Percentiles rank a stretch among this genome's conserved stretches.
Conservation (phyloP, 805 yeast genomes). For the Suhomyces sp. region DNA sequence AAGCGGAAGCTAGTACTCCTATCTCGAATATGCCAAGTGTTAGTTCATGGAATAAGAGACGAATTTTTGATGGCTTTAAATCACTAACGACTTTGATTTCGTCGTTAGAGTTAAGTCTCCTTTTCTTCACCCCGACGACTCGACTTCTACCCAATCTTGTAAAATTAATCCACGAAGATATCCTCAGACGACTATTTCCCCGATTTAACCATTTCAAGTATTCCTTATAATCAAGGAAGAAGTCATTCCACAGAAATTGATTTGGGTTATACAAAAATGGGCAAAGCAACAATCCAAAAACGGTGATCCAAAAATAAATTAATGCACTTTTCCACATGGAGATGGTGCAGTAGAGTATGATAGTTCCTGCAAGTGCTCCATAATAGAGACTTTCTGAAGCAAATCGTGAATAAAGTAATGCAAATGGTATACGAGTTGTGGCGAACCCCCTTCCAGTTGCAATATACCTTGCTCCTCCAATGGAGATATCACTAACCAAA, state of each 20-base stretch:
- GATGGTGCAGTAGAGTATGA: slow-evolving; percentile 57
- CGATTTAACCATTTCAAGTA: slow-evolving; percentile 52
- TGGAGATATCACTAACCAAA: slow-evolving; percentile 60
- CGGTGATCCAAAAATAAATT: slow-evolving; percentile 72
- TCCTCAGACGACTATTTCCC: slow-evolving; percentile 46
- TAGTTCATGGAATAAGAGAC: slow-evolving; percentile 36
- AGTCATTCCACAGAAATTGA: slow-evolving; percentile 68
- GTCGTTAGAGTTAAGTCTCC: slow-evolving; percentile 32
- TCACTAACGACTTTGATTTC: slow-evolving; percentile 44
- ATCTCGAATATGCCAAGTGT: slow-evolving; percentile 37
- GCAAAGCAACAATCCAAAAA: slow-evolving; percentile 62
- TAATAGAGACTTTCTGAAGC: slow-evolving; percentile 63
- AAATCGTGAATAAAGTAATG: slow-evolving; percentile 65
- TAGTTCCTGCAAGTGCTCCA: slow-evolving; percentile 52
- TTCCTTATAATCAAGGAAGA: slow-evolving; percentile 64
- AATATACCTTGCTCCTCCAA: slow-evolving; percentile 81
- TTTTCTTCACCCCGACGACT: slow-evolving; percentile 55
- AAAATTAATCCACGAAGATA: slow-evolving; percentile 47
- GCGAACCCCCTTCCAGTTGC: slow-evolving; percentile 86
- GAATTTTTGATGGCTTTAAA: slow-evolving; percentile 49
- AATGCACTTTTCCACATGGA: slow-evolving; percentile 62
- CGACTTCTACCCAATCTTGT: slow-evolving; percentile 52
- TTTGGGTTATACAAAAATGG: slow-evolving; percentile 79
- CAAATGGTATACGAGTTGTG: slow-evolving; percentile 66
- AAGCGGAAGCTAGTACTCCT: slow-evolving; percentile 43